Evolutionary conservation across 257 asterid species (phyloP).

Genomic region (Haberlea rhodopensis): DNA sequence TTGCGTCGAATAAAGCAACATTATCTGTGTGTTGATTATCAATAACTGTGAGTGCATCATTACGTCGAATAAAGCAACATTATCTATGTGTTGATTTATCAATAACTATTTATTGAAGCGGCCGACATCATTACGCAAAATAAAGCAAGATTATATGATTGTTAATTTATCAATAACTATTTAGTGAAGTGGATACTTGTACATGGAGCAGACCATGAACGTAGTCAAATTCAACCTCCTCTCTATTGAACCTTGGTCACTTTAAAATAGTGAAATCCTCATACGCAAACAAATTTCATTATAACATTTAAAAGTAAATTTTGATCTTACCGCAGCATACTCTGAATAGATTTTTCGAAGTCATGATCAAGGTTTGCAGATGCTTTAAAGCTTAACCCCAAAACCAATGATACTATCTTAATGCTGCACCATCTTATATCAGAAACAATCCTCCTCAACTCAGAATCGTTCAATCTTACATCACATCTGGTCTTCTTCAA

Average conservation of each 20-base stretch:
- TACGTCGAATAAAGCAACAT: too few relatives aligned
- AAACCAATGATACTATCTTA: conserved; percentile 45
- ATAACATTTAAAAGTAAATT: conserved; percentile 5
- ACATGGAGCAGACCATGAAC: not conserved
- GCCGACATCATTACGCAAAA: too few relatives aligned
- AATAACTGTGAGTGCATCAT: too few relatives aligned
- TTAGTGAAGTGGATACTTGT: not conserved
- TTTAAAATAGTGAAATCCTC: conserved; percentile 13
- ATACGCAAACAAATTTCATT: not conserved
- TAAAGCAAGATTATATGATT: too few relatives aligned
- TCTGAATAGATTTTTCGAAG: conserved; percentile 48
- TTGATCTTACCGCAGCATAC: conserved; percentile 58
- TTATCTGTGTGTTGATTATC: too few relatives aligned
- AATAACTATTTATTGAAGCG: too few relatives aligned
- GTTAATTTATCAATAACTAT: conserved; percentile 16
- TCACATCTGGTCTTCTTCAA: conserved; percentile 40
- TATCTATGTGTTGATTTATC: too few relatives aligned
- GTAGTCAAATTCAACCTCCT: conserved; percentile 1
- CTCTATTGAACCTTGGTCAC: conserved; percentile 2
- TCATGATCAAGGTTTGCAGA: conserved; percentile 41
- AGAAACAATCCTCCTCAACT: conserved; percentile 31
- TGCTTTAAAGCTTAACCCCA: conserved; percentile 54
- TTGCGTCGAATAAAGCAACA: too few relatives aligned
- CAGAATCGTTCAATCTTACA: conserved; percentile 39
- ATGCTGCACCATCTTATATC: conserved; percentile 77